A percentile compares a stretch with the other conserved stretches of the same genome.
These are phyloP conservation scores for Aureobasidium uvarum DNA, from an alignment of 2,329 filamentous ascomycete species.

Conservation along the genomic window DNA sequence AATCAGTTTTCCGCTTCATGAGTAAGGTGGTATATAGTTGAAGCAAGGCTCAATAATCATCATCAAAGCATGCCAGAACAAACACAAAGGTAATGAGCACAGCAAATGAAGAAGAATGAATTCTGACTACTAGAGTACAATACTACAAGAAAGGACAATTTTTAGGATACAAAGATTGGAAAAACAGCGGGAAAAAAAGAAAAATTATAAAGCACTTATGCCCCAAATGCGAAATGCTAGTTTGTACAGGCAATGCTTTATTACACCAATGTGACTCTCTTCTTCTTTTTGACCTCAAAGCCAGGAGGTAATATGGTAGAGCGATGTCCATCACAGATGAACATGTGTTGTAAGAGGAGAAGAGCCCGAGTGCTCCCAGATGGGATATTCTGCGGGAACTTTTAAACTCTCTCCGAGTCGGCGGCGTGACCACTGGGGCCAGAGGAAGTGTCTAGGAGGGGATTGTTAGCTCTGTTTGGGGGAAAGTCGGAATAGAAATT, in stretches of 20 bases:
- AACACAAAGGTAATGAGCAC: background rate
- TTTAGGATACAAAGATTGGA: background rate
- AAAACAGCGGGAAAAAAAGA: background rate
- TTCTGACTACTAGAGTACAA: no score
- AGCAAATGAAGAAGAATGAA: background rate
- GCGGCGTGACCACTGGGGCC: constrained; percentile 45
- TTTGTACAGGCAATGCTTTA: background rate
- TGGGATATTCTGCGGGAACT: no score
- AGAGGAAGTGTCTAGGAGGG: constrained; percentile 37
- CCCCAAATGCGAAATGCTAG: background rate
- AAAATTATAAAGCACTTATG: no score
- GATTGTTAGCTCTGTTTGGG: constrained; percentile 16
- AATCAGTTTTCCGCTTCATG: background rate
- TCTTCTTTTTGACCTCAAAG: background rate
- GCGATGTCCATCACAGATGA: constrained; percentile 3
- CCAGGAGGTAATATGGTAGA: background rate
- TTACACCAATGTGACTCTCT: no score
- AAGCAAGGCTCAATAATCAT: background rate
- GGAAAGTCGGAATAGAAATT: background rate
- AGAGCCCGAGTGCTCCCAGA: background rate
- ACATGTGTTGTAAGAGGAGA: background rate
- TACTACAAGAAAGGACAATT: background rate
- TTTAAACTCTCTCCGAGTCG: constrained; percentile 33
- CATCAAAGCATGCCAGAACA: no score
- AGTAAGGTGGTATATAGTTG: background rate